phyloP scores from a whole-genome alignment of 257 asterid species.

The Fraxinus anomala region DNA sequence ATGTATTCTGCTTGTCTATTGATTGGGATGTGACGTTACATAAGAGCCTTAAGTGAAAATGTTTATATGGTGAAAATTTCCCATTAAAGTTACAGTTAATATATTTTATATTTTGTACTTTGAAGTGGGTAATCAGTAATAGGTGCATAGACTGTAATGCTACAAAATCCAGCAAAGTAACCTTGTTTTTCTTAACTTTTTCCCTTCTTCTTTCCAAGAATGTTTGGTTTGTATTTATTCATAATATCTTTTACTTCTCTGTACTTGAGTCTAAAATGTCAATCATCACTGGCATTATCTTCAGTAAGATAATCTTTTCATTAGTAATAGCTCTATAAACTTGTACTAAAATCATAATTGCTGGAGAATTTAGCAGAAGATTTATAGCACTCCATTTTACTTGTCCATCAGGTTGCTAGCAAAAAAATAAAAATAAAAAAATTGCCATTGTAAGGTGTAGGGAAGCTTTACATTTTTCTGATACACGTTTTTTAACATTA shows the following conservation, averaged over 20 bases:
- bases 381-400: background rate
- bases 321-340: background rate
- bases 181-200: background rate
- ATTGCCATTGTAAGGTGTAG: background rate
- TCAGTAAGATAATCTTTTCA: background rate
- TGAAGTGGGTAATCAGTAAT: background rate
- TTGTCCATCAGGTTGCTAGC: background rate
- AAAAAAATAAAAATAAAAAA: background rate
- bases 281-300: background rate
- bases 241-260: background rate
- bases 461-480: background rate
- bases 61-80: background rate
- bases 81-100: background rate
- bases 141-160: background rate
- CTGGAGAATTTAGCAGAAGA: background rate
- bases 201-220: background rate
- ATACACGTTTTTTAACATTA: background rate
- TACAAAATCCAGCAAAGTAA: background rate
- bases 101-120: background rate
- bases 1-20: background rate
- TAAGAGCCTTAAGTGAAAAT: no score
- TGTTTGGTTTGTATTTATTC: background rate
- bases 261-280: background rate
- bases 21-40: background rate
- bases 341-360: background rate